Evolutionary conservation across 2,329 filamentous ascomycete genomes (phyloP).

Genomic region (Aspergillus sclerotialis): DNA sequence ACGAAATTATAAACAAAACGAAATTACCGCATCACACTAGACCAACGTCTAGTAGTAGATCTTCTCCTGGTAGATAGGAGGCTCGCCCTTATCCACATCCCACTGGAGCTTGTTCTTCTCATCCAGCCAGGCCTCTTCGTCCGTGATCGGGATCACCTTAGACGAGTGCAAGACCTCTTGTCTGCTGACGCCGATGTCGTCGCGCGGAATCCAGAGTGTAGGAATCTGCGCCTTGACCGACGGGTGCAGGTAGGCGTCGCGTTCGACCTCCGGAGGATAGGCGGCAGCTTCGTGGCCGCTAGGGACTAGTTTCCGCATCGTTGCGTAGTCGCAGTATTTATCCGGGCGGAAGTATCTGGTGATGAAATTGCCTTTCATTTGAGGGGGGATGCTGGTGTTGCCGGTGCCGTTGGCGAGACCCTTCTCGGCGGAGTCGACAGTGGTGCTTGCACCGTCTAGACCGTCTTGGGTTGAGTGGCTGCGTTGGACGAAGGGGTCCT

Average conservation of each 20-base stretch:
- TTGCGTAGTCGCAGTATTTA: constrained; percentile 64
- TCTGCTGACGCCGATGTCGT: constrained; percentile 64
- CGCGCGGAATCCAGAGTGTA: constrained; percentile 77
- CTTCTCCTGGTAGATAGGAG: constrained; percentile 55
- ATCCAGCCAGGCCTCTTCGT: constrained; percentile 64
- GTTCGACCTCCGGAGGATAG: constrained; percentile 57
- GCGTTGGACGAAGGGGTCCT: constrained; percentile 16
- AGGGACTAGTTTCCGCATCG: constrained; percentile 64
- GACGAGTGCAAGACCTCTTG: constrained; percentile 70
- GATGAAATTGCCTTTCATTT: constrained; percentile 29
- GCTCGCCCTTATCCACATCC: constrained; percentile 49
- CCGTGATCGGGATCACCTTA: constrained; percentile 69
- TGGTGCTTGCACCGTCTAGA: constrained; percentile 19
- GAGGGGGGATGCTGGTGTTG: constrained; percentile 15
- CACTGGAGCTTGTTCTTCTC: constrained; percentile 62
- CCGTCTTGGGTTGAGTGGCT: constrained; percentile 7
- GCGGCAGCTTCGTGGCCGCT: constrained; percentile 46
- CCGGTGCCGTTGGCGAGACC: constrained; percentile 17
- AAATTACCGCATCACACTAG: too few species aligned
- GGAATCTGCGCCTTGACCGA: constrained; percentile 57
- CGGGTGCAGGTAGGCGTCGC: constrained; percentile 68
- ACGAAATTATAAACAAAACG: neutral
- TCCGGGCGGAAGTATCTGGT: constrained; percentile 67
- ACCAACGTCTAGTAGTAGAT: constrained; percentile 44
- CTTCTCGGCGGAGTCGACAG: constrained; percentile 30